Percentiles rank a stretch among this genome's conserved stretches.
These are phyloP conservation scores for Candida sphagnicola DNA, from an alignment of 805 yeast genomes.

Conservation along the genomic window DNA sequence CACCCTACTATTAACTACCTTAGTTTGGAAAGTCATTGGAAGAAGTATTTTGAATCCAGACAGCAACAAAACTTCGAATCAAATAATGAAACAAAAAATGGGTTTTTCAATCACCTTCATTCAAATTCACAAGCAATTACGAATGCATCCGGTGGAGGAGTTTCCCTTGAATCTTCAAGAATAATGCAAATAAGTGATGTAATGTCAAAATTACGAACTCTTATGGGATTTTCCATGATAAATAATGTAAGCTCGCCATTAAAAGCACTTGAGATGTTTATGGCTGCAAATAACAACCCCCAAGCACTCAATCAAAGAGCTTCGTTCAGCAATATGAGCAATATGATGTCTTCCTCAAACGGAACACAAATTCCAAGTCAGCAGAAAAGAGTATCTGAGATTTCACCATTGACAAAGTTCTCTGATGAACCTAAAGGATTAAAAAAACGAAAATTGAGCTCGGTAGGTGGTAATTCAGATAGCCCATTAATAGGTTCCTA, in stretches of 20 bases:
- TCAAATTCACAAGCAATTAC: constrained; percentile 40
- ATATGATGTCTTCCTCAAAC: too few species aligned
- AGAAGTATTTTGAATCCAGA: constrained; percentile 9
- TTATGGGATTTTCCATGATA: constrained; percentile 55
- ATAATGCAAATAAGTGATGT: constrained; percentile 73
- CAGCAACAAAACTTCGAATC: constrained; percentile 8
- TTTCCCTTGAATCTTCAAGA: constrained; percentile 63
- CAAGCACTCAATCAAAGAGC: constrained; percentile 13
- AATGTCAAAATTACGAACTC: constrained; percentile 64
- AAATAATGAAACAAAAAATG: constrained; percentile 10
- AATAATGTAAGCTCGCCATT: constrained; percentile 50
- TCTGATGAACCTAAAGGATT: background rate
- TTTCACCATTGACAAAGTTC: constrained; percentile 2
- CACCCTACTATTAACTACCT: constrained; percentile 21
- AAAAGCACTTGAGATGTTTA: constrained; percentile 46
- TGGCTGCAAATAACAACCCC: constrained; percentile 21
- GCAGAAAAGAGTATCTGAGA: background rate
- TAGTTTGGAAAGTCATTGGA: constrained; percentile 26
- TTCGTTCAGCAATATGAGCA: constrained; percentile 4
- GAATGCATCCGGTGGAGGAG: constrained; percentile 53
- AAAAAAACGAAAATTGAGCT: constrained; percentile 1
- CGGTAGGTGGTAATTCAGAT: background rate
- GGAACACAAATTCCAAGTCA: constrained; percentile 3
- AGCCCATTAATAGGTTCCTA: constrained; percentile 1
- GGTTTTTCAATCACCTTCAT: constrained; percentile 17